Conservation (phyloP, 2,329 filamentous ascomycete species). For the Herpomyces periplanetae region DNA sequence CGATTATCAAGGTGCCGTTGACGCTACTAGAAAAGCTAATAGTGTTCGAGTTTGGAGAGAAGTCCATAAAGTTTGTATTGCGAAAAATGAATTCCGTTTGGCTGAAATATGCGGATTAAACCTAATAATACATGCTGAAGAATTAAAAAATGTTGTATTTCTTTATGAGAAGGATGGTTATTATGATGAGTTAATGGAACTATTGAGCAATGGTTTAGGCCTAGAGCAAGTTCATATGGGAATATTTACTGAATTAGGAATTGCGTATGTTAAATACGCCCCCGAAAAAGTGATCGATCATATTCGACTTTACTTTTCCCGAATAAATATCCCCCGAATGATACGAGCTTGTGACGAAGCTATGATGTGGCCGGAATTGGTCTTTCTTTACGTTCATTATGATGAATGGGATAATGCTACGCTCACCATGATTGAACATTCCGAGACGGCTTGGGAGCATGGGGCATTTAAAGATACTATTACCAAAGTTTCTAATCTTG, state of each 20-base stretch:
- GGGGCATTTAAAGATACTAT: conserved; percentile 97
- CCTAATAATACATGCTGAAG: conserved; percentile 84
- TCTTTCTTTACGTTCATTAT: conserved; percentile 93
- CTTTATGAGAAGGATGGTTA: conserved; percentile 91
- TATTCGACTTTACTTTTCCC: conserved; percentile 85
- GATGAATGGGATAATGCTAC: conserved; percentile 94
- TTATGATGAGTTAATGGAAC: conserved; percentile 81
- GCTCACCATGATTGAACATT: conserved; percentile 84
- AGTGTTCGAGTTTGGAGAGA: conserved; percentile 98
- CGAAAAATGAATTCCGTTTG: conserved; percentile 92
- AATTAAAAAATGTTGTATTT: conserved; percentile 61
- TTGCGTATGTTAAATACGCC: conserved; percentile 71
- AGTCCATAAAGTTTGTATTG: conserved; percentile 77
- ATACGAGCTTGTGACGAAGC: conserved; percentile 74
- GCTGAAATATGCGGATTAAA: conserved; percentile 96
- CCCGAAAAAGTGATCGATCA: conserved; percentile 93
- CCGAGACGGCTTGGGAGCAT: conserved; percentile 92
- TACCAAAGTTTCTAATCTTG: conserved; percentile 84
- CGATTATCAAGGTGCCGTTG: conserved; percentile 87
- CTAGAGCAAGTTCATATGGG: conserved; percentile 79
- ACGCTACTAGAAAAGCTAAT: conserved; percentile 91
- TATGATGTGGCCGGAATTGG: conserved; percentile 80
- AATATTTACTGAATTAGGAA: conserved; percentile 74
- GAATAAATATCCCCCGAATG: conserved; percentile 92
- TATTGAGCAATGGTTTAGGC: conserved; percentile 76